Evolutionary conservation across 441 rosid species (phyloP), one percentile per base, ranked within the genome.

Genomic region (Hura crepitans): DNA sequence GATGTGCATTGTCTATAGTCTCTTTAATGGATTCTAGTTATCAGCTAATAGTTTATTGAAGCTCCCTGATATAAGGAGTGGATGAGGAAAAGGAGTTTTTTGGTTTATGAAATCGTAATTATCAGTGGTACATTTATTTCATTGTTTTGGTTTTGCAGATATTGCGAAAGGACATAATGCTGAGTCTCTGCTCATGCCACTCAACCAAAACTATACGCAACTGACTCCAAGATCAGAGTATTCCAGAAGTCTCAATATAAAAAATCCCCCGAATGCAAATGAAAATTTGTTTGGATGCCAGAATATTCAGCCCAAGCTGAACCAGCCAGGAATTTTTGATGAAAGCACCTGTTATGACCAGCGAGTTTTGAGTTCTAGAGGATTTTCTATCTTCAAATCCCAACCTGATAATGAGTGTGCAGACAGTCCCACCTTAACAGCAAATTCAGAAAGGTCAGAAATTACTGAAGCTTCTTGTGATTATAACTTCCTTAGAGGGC

Each of bases 241-340:
- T 73, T 58, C 82, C 37, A 84, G 82, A 81, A 79, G 76, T 74
- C 83, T 75, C 18, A 72, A 79, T 46, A 87, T 81, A 71, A 82
- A 74, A 53, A 81, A 82, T 71, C 84, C 77, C 58, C 78, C 82
- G 68, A 77, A 73, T 76, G 28, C 76, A 72, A 91, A 87, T 87
- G 96, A 90, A 74, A 81, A 76, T 80, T 67, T 85, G 76, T 89
- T 77, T 66, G 97, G 83, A 62, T 81, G 80, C 69, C 87, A 74
- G 58, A 71, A 62, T 62, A 62, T 83, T 50, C 87, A 72, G 71
- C 70, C 79, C 30, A 79, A 82, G 82, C 91, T 82, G 73, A 81
- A 81, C 77, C 90, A 85, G 43, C 82, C 80, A 67, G 85, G 83
- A 70, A 75, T 80, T 80, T 73, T 82, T 87, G 89, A 86, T 79